Percentiles rank a stretch among this genome's conserved stretches.
These are phyloP conservation scores for Eucalyptus viminalis DNA, from an alignment of 345 rosid species.

Conservation along the genomic window DNA sequence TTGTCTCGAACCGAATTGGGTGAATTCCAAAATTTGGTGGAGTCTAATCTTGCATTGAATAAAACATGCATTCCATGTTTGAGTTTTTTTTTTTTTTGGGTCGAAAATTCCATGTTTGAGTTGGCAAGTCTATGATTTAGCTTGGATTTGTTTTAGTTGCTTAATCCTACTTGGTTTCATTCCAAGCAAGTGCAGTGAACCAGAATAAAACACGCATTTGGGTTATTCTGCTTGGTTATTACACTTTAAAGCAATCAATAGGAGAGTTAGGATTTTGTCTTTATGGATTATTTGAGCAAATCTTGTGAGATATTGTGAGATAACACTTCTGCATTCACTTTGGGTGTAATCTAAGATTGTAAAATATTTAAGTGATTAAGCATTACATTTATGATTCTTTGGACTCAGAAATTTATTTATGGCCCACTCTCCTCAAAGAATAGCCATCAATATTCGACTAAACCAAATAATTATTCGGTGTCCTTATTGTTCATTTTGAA, in stretches of 20 bases:
- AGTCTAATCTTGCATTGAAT: background rate
- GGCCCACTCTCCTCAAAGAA: rapidly evolving
- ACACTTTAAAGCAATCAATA: background rate
- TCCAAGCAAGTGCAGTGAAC: background rate
- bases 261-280: background rate
- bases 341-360: background rate
- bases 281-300: background rate
- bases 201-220: background rate
- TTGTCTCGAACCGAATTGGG: too few species aligned
- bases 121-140: background rate
- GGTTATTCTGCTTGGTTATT: background rate
- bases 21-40: too few species aligned
- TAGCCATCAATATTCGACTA: too few species aligned
- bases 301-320: too few species aligned
- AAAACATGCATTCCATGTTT: background rate
- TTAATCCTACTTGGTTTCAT: background rate
- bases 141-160: background rate
- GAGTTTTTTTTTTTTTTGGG: too few species aligned
- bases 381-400: background rate
- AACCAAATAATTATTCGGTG: too few species aligned
- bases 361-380: background rate
- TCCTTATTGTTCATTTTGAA: too few species aligned
- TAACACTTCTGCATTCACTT: background rate
- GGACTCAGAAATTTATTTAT: background rate
- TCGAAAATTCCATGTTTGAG: background rate